Evolutionary conservation across 1,139 yeast genomes (phyloP).

Genomic region (Debaryomyces sp.): DNA sequence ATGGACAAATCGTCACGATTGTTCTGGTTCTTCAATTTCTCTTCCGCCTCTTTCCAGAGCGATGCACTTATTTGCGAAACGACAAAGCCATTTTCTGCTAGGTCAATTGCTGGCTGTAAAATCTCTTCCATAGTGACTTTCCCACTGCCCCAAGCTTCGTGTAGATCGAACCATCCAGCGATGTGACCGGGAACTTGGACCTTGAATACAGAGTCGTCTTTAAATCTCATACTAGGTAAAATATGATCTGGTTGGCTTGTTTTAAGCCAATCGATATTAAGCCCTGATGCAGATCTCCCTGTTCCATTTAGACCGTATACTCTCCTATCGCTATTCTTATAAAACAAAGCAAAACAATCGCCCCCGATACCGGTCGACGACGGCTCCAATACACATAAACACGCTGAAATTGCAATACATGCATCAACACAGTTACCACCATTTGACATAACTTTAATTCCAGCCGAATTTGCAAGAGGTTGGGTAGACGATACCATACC

Average conservation of each 20-base stretch:
- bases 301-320: slow-evolving; percentile 77
- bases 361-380: slow-evolving; percentile 84
- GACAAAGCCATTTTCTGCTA: slow-evolving; percentile 70
- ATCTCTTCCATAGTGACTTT: slow-evolving; percentile 60
- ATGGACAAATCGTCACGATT: slow-evolving; percentile 23
- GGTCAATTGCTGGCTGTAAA: slow-evolving; percentile 68
- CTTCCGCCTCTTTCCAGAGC: slow-evolving; percentile 49
- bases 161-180: slow-evolving; percentile 76
- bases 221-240: slow-evolving; percentile 43
- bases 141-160: slow-evolving; percentile 73
- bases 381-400: slow-evolving; percentile 72
- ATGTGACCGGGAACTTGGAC: slow-evolving; percentile 79
- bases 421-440: slow-evolving; percentile 88
- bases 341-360: slow-evolving; percentile 72
- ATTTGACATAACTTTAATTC: slow-evolving; percentile 58
- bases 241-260: slow-evolving; percentile 44
- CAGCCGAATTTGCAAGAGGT: slow-evolving; percentile 78
- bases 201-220: slow-evolving; percentile 54
- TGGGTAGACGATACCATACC: slow-evolving; percentile 81
- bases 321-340: slow-evolving; percentile 48
- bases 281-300: slow-evolving; percentile 64
- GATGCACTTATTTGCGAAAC: slow-evolving; percentile 60
- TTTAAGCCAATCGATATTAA: slow-evolving; percentile 51
- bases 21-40: slow-evolving; percentile 44
- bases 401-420: slow-evolving; percentile 78